Base-by-base conservation (phyloP, 2,329 filamentous ascomycete species). In the Trichoderma breve region DNA sequence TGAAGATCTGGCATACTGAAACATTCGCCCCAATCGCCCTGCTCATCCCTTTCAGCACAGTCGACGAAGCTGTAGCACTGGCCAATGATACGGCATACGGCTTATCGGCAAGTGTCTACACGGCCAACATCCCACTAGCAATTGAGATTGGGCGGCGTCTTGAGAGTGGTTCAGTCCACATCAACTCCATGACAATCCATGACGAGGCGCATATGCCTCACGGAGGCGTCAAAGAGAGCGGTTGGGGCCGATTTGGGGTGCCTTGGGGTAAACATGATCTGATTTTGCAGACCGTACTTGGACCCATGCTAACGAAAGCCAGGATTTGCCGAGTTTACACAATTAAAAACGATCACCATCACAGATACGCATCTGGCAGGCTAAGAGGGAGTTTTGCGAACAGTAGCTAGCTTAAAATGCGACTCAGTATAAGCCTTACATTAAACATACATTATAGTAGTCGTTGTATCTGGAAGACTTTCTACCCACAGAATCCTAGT, bases 111-210 rank as follows among this genome's bases (percentile, higher is more conserved):
- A 43, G 36, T 3, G 7, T 43, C 15, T 43, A 43, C 36, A 43
- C 36, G 36, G 3, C 15, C 36, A 43, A 43, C 36, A 43, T 43
- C 36, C 36, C 36, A 43, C 36, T 43, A 18, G 36, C 36, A 8
- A 43, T 43, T 43, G 36, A 43, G 36, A 43, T 43, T 8, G 36
- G 36, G 15, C 36, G 36, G 36, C 36, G 36, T 97, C 88, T 92
- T 71, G 89, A 95, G 79, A 86, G 87, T 32, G 93, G 90, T 6
- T 87, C 88, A 4, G 88, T 90, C 32, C 90, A 92, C 75, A 90
- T 92, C 77, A 93, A 92, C 79, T 83, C 83, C 36, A 88, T 90
- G 84, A 90, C 86, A 2, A 81, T 92, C 7, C 90, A 92, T 75
- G 90, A 92, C 75, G 90, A 92, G 80, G 79, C 86, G 14, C 82